Evolutionary conservation across 2,329 filamentous ascomycete genomes (phyloP), one percentile per base, ranked within the genome.

Genomic region (Fusarium robinianum): DNA sequence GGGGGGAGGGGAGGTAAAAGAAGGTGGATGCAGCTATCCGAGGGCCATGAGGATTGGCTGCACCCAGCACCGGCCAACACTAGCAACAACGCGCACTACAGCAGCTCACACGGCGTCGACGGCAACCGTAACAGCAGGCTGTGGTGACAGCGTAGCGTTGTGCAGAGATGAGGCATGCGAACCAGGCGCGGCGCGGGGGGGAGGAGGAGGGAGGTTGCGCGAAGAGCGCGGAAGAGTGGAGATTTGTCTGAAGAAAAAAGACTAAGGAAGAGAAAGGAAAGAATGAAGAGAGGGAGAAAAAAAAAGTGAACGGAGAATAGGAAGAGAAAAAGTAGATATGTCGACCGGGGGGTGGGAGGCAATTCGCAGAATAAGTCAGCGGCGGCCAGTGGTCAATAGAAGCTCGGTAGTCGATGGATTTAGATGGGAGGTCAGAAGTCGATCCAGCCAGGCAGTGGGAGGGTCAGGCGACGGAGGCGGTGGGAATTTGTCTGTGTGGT

Each of bases 141-240:
- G 55, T 44, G 40, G 50, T 58, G 48, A 48, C 45, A 49, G 48
- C 48, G 58, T 48, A 57, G 53, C 52, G 64, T 66, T 49, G 61
- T 58, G 60, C 64, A 66, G 51, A 63, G 63, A 66, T 65, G 60
- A 63, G 59, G 64, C 63, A 66, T 65, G 61, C 62, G 58, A 62
- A 50, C 55, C 46, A 53, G 49, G 48, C 53, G 41, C 46, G 57
- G 50, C 57, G 55, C 48, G 46, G 46, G 41, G 40, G 43, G 39
- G 26, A 39, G 41, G 41, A 26, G 47, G 44, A 46, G 44, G 45
- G n/a, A n/a, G n/a, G n/a, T n/a, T n/a, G 42, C 46, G 48, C 54
- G 39, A 36, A 42, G 40, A 41, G 43, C 36, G 53, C 44, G 45
- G 51, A 46, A 45, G 47, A 29, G 34, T 32, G 49, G 49, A 49